phyloP scores from a whole-genome alignment of 768 basidiomycete genomes.

The Suillus decipiens region DNA sequence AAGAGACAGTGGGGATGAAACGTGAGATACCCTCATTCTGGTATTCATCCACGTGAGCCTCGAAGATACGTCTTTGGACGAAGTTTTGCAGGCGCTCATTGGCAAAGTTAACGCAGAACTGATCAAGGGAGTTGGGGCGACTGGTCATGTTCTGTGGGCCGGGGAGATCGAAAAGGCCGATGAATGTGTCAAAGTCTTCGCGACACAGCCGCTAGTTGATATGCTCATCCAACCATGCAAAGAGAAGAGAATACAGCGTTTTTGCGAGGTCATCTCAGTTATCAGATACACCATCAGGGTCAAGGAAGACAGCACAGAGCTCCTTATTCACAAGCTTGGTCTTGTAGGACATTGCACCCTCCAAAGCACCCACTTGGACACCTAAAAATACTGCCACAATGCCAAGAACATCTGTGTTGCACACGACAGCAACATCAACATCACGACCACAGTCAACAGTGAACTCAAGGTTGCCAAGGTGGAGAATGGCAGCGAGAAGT shows the following conservation, averaged over 20 bases:
- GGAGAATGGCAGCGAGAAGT: constrained; percentile 91
- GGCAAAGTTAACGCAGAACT: constrained; percentile 95
- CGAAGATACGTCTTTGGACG: constrained; percentile 78
- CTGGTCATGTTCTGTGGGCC: constrained; percentile 90
- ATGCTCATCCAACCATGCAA: constrained; percentile 95
- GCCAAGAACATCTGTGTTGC: constrained; percentile 79
- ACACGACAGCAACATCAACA: constrained; percentile 90
- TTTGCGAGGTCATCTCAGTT: constrained; percentile 95
- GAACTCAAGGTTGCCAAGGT: constrained; percentile 96
- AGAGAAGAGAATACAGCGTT: constrained; percentile 90
- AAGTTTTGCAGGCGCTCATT: constrained; percentile 90
- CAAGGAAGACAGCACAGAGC: constrained; percentile 95
- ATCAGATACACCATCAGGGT: constrained; percentile 89
- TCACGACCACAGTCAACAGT: constrained; percentile 79
- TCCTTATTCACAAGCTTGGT: constrained; percentile 94
- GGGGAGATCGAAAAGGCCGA: constrained; percentile 92
- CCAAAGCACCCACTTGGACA: constrained; percentile 69
- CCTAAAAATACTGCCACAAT: constrained; percentile 93
- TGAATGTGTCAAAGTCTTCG: constrained; percentile 90
- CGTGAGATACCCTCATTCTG: constrained; percentile 75
- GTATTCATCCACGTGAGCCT: constrained; percentile 82
- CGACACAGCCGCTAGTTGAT: constrained; percentile 94
- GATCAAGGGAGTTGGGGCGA: constrained; percentile 90
- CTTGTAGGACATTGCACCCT: constrained; percentile 84
- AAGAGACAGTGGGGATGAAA: constrained; percentile 68